Evolutionary conservation across 2,329 filamentous ascomycete species (phyloP).

Genomic region (Penicillium sp.): DNA sequence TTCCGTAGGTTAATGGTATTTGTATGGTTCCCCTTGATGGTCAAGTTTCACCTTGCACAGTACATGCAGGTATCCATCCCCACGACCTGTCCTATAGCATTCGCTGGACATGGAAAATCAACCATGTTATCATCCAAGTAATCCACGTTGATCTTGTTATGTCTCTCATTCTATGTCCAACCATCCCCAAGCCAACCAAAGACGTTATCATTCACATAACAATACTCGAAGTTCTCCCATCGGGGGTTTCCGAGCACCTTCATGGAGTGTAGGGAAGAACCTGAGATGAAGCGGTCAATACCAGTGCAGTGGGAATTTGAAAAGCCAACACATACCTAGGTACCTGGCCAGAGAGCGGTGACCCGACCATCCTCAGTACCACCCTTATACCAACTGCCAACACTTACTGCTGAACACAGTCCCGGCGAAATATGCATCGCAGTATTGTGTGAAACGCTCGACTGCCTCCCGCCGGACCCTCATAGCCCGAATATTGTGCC

Average conservation of each 20-base stretch:
- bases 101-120: slow-evolving; percentile 29
- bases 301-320: not conserved
- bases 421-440: slow-evolving; percentile 35
- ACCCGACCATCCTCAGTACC: slow-evolving; percentile 32
- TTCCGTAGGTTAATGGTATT: not conserved
- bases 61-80: not conserved
- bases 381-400: slow-evolving; percentile 41
- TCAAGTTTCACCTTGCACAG: not conserved
- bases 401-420: slow-evolving; percentile 38
- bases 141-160: slow-evolving; percentile 31
- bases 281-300: slow-evolving; percentile 13
- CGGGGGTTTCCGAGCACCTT: slow-evolving; percentile 34
- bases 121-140: slow-evolving; percentile 24
- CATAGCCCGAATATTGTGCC: slow-evolving; percentile 35
- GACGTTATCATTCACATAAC: slow-evolving; percentile 35
- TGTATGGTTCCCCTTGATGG: not conserved
- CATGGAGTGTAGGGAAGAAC: slow-evolving; percentile 38
- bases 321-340: slow-evolving; percentile 27
- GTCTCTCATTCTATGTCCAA: slow-evolving; percentile 35
- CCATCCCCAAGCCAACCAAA: slow-evolving; percentile 36
- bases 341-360: slow-evolving; percentile 37
- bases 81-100: not conserved
- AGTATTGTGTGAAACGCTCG: slow-evolving; percentile 27
- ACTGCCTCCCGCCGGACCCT: slow-evolving; percentile 25
- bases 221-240: slow-evolving; percentile 41